Percentiles rank a stretch among this genome's conserved stretches.
Conservation (phyloP, 345 rosid genomes). For the Nephelium lappaceum region DNA sequence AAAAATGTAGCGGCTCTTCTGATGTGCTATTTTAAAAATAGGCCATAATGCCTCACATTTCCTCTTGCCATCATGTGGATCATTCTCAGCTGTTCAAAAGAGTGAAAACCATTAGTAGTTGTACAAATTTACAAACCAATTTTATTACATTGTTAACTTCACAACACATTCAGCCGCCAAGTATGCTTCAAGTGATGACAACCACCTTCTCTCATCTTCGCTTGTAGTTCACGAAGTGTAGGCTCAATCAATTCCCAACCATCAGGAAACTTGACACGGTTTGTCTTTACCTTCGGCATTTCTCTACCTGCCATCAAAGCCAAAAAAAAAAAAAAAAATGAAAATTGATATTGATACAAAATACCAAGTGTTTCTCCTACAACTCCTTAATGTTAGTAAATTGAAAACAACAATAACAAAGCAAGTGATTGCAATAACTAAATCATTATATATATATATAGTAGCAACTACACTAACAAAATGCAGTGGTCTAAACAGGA, state of each 20-base stretch:
- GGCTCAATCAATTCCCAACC: constrained; percentile 91
- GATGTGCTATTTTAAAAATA: constrained; percentile 76
- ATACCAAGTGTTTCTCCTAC: background rate
- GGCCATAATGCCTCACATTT: constrained; percentile 84
- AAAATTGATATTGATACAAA: background rate
- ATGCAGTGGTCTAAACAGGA: too few relatives aligned
- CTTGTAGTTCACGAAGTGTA: constrained; percentile 62
- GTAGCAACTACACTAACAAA: too few relatives aligned
- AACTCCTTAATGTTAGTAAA: background rate
- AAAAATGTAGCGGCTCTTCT: constrained; percentile 73
- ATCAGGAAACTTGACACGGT: constrained; percentile 63
- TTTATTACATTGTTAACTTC: background rate
- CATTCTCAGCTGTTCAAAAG: constrained; percentile 65
- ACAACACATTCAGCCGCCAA: background rate
- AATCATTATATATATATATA: too few relatives aligned
- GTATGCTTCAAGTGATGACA: background rate
- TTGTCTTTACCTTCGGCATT: constrained; percentile 85
- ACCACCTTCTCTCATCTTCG: constrained; percentile 84
- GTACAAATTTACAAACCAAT: background rate
- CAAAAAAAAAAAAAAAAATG: background rate
- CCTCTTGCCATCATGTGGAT: constrained; percentile 80
- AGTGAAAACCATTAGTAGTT: background rate
- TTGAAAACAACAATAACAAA: too few relatives aligned
- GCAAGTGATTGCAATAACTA: too few relatives aligned
- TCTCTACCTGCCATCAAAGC: constrained; percentile 27